Conservation (phyloP, 1,139 yeast species). For the Debaryomycetaceae sp. region DNA sequence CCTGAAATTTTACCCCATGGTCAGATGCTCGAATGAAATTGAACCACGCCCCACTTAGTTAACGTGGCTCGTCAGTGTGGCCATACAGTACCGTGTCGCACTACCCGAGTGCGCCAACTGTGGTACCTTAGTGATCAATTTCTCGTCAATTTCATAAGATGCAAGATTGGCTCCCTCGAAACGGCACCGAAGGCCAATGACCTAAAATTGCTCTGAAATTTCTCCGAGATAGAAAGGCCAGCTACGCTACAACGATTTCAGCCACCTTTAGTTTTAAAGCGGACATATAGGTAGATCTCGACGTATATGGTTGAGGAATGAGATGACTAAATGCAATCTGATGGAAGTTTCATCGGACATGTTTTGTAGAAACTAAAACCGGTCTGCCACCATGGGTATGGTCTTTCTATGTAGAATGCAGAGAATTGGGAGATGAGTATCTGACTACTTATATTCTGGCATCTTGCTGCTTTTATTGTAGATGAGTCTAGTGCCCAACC, state of each 20-base stretch:
- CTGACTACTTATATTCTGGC: conserved; percentile 47
- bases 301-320: too few relatives aligned
- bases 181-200: background rate
- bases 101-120: too few relatives aligned
- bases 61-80: too few relatives aligned
- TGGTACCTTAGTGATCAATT: background rate
- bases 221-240: too few relatives aligned
- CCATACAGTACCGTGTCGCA: too few relatives aligned
- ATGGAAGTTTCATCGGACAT: background rate
- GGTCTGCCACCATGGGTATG: background rate
- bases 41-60: background rate
- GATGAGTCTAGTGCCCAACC: conserved; percentile 75
- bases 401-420: background rate
- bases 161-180: background rate
- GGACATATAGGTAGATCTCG: too few relatives aligned
- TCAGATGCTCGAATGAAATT: background rate
- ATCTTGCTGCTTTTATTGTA: conserved; percentile 74
- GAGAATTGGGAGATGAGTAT: background rate
- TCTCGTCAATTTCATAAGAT: background rate
- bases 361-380: background rate
- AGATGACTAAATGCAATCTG: too few relatives aligned
- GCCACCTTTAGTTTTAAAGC: too few relatives aligned
- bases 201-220: background rate
- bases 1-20: background rate
- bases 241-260: too few relatives aligned